Percentiles rank a stretch among this genome's conserved stretches.
Conservation (phyloP, 805 yeast genomes). For the Candida quercuum region DNA sequence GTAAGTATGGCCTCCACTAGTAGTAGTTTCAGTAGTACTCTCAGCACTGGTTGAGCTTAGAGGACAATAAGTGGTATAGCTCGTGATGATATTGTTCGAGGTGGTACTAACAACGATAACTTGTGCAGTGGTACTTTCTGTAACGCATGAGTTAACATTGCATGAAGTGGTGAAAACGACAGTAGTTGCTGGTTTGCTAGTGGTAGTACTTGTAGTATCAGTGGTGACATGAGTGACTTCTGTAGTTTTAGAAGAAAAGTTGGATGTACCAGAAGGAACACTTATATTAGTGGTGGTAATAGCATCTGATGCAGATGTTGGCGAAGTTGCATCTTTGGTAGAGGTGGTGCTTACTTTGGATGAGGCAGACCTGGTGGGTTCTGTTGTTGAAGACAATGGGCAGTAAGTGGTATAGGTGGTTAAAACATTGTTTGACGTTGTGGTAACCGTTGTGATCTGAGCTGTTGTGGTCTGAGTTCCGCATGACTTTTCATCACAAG, state of each 20-base stretch:
- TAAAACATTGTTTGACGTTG: slow-evolving; percentile 20
- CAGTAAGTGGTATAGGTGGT: slow-evolving; percentile 39
- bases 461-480: slow-evolving; percentile 22
- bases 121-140: slow-evolving; percentile 28
- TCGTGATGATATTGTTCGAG: slow-evolving; percentile 21
- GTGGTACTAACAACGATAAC: slow-evolving; percentile 31
- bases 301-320: too few relatives aligned
- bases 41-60: neutral
- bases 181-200: slow-evolving; percentile 20
- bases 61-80: slow-evolving; percentile 35
- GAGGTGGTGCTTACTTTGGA: too few relatives aligned
- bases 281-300: too few relatives aligned
- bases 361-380: too few relatives aligned
- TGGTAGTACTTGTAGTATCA: slow-evolving; percentile 1
- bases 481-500: slow-evolving; percentile 25
- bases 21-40: too few relatives aligned
- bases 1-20: slow-evolving; percentile 14
- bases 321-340: too few relatives aligned
- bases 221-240: neutral
- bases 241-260: too few relatives aligned
- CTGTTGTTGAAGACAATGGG: slow-evolving; percentile 26
- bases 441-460: slow-evolving; percentile 25
- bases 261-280: too few relatives aligned
- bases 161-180: slow-evolving; percentile 32
- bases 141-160: slow-evolving; percentile 26